Conservation (phyloP, 371 early-diverging fungal genomes). For the Coemansia sp. region DNA sequence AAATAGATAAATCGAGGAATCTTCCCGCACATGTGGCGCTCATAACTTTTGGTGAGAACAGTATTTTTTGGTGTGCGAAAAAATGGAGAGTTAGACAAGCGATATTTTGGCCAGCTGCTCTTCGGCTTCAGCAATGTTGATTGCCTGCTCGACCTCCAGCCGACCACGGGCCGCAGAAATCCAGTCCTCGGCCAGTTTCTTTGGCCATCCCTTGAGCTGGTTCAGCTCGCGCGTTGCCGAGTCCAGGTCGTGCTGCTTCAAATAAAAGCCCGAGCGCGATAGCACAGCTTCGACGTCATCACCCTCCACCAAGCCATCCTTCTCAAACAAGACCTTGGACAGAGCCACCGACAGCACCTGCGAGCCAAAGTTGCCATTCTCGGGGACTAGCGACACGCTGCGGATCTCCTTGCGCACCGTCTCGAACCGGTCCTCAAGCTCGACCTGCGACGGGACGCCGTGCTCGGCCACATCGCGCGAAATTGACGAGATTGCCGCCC, state of each 20-base stretch:
- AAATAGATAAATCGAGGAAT: too few species aligned
- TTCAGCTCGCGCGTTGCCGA: slow-evolving; percentile 90
- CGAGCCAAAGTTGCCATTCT: slow-evolving; percentile 80
- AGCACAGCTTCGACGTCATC: slow-evolving; percentile 87
- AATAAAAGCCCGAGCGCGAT: slow-evolving; percentile 75
- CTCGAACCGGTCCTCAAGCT: slow-evolving; percentile 73
- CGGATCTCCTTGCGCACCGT: slow-evolving; percentile 71
- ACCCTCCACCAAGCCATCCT: slow-evolving; percentile 84
- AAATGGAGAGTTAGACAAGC: slow-evolving; percentile 41
- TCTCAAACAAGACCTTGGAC: slow-evolving; percentile 78
- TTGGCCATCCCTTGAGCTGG: slow-evolving; percentile 92
- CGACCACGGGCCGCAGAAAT: slow-evolving; percentile 75
- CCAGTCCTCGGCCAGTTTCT: slow-evolving; percentile 88
- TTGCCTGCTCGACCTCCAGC: slow-evolving; percentile 89
- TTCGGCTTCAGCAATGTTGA: slow-evolving; percentile 69
- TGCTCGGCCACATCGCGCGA: slow-evolving; percentile 60
- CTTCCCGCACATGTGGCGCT: neutral
- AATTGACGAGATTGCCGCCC: slow-evolving; percentile 64
- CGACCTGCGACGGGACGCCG: slow-evolving; percentile 71
- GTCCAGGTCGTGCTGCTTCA: slow-evolving; percentile 79
- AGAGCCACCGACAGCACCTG: slow-evolving; percentile 73
- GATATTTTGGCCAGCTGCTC: slow-evolving; percentile 61
- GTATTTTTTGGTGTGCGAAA: too few species aligned
- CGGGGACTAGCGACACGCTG: slow-evolving; percentile 81
- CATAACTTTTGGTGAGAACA: too few species aligned